Base-by-base conservation (phyloP, 768 basidiomycete genomes). In the Suillus tomentosus region DNA sequence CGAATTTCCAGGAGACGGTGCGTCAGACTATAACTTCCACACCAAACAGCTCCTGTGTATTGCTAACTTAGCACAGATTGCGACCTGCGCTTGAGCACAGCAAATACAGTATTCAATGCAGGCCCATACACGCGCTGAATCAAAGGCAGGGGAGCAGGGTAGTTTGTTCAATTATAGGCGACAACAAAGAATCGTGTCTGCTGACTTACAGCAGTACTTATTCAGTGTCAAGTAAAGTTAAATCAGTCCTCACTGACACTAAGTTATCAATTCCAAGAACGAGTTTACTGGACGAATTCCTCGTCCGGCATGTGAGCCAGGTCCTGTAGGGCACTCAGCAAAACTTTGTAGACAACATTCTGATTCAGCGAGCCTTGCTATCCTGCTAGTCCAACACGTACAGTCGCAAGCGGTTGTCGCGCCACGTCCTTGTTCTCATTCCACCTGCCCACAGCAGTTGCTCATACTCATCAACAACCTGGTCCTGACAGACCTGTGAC, bases 371-470 rank as follows among this genome's bases (percentile, higher is more conserved):
- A 73, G 7, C 84, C 79, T 48, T 86, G 83, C 84, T 86, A 63
- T 10, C 65, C 53, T 31, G 31, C 60, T 53, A 42, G 31, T 60
- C 64, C 19, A 60, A 42, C 42, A 48, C 22, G 22, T 51, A 85
- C 86, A 63, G 85, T 84, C 14, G 86, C 86, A 66, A 87, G 78
- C 0, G 82, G 80, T 71, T 88, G 87, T 64, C 85, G 75, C 13
- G 84, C 80, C 72, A 24, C 24, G 24, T 24, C 24, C 24, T 24
- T 24, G 24, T 24, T 24, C 24, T 24, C 24, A 24, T 24, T 87
- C 87, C 87, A 88, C 60, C 86, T 74, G 19, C 81, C 77, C 69
- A 77, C 71, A 88, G 61, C 34, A 88, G 68, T 40, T 82, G 82
- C 62, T 83, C 85, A 70, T 86, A 87, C 63, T 85, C 81, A 47